Evolutionary conservation across 257 asterid species (phyloP).

Genomic region (Haberlea rhodopensis): DNA sequence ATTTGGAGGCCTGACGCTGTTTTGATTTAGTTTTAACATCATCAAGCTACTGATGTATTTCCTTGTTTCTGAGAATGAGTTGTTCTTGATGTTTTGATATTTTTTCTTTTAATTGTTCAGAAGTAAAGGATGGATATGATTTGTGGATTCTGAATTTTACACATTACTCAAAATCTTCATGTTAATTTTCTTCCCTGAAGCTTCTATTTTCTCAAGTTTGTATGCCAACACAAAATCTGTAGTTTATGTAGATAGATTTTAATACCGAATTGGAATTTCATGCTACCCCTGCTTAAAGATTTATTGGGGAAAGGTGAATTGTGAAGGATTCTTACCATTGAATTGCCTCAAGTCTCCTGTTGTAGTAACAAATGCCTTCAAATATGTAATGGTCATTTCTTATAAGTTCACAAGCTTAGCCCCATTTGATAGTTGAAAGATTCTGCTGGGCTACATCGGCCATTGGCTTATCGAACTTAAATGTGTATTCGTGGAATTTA

Average conservation of each 20-base stretch:
- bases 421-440: background rate
- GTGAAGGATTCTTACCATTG: background rate
- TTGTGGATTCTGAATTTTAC: slow-evolving; percentile 21
- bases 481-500: background rate
- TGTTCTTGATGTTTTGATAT: slow-evolving; percentile 22
- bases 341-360: background rate
- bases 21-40: slow-evolving; percentile 20
- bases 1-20: slow-evolving; percentile 14
- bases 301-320: background rate
- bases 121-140: slow-evolving; percentile 4
- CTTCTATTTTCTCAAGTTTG: background rate
- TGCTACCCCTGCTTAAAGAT: slow-evolving; percentile 8
- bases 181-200: background rate
- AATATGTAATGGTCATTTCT: background rate
- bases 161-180: slow-evolving; percentile 6
- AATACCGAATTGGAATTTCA: slow-evolving; percentile 5
- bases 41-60: slow-evolving; percentile 17
- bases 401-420: slow-evolving; percentile 7
- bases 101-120: background rate
- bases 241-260: background rate
- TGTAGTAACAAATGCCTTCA: slow-evolving; percentile 5
- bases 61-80: slow-evolving; percentile 9
- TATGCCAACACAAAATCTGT: background rate
- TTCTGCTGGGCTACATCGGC: slow-evolving; percentile 17
- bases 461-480: slow-evolving; percentile 9